phyloP scores from a whole-genome alignment of 768 basidiomycete species.

The Phallus indusiatus region DNA sequence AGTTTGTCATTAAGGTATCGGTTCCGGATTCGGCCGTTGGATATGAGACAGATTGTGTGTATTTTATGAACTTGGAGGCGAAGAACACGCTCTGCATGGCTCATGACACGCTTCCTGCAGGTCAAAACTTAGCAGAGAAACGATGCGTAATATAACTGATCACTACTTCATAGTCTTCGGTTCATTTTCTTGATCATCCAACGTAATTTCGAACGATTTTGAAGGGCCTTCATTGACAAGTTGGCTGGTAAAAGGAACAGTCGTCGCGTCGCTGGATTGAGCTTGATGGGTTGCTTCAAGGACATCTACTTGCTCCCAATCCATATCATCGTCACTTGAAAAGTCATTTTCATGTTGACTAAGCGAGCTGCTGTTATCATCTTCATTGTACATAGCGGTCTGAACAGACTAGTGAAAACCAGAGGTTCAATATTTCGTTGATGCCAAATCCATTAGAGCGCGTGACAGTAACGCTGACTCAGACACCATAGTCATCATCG shows the following conservation, averaged over 20 bases:
- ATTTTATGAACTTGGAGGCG: slow-evolving; percentile 82
- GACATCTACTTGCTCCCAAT: slow-evolving; percentile 74
- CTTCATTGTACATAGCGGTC: not conserved
- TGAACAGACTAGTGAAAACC: not conserved
- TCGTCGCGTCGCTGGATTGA: not conserved
- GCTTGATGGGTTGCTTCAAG: slow-evolving; percentile 21
- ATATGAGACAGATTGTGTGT: slow-evolving; percentile 75
- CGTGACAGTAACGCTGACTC: too few species aligned
- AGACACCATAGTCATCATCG: too few species aligned
- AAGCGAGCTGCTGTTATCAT: not conserved
- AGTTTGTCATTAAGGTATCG: slow-evolving; percentile 74
- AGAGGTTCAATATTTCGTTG: not conserved
- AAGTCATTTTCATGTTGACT: not conserved
- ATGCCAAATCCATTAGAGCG: not conserved
- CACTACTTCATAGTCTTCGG: slow-evolving; percentile 13
- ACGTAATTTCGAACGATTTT: slow-evolving; percentile 59
- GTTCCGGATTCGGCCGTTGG: slow-evolving; percentile 69
- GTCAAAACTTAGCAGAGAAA: slow-evolving; percentile 8
- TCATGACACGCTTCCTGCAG: slow-evolving; percentile 36
- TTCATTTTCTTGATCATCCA: slow-evolving; percentile 37
- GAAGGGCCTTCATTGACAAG: slow-evolving; percentile 19
- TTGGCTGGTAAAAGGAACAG: not conserved
- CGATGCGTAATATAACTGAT: not conserved
- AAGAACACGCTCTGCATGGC: slow-evolving; percentile 57
- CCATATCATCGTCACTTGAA: slow-evolving; percentile 51